Evolutionary conservation across 306 rosid species (phyloP).

Genomic region (Sechiopsis laciniata): DNA sequence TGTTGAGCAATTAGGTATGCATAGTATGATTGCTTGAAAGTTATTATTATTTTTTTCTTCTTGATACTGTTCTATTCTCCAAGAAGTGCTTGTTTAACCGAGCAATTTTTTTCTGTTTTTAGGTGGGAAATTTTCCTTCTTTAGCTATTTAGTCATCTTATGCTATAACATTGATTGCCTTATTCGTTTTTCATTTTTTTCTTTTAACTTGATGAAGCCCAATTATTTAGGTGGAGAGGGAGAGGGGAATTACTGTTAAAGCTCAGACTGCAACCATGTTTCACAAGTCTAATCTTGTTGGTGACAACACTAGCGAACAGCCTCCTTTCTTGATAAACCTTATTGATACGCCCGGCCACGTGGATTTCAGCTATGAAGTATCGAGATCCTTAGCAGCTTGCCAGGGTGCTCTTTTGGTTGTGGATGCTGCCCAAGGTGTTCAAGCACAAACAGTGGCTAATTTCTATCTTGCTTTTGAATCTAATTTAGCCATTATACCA

Average conservation of each 20-base stretch:
- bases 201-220: slow-evolving; percentile 20
- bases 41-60: background rate
- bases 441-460: slow-evolving; percentile 95
- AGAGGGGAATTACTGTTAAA: slow-evolving; percentile 90
- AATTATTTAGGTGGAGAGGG: slow-evolving; percentile 70
- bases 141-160: background rate
- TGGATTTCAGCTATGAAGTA: slow-evolving; percentile 87
- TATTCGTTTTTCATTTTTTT: background rate
- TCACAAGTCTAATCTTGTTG: slow-evolving; percentile 37
- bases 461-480: slow-evolving; percentile 82
- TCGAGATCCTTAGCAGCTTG: slow-evolving; percentile 92
- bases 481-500: slow-evolving; percentile 66
- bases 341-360: slow-evolving; percentile 91
- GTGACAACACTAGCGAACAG: slow-evolving; percentile 27
- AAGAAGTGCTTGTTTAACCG: background rate
- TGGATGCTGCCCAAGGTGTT: slow-evolving; percentile 93
- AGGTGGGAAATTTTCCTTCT: background rate
- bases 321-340: slow-evolving; percentile 54
- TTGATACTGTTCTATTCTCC: background rate
- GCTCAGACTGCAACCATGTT: slow-evolving; percentile 99
- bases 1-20: slow-evolving; percentile 1
- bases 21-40: background rate
- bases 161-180: background rate
- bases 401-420: slow-evolving; percentile 88
- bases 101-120: background rate